phyloP scores from a whole-genome alignment of 495 filamentous ascomycete genomes.

The Jackrogersella multiformis region DNA sequence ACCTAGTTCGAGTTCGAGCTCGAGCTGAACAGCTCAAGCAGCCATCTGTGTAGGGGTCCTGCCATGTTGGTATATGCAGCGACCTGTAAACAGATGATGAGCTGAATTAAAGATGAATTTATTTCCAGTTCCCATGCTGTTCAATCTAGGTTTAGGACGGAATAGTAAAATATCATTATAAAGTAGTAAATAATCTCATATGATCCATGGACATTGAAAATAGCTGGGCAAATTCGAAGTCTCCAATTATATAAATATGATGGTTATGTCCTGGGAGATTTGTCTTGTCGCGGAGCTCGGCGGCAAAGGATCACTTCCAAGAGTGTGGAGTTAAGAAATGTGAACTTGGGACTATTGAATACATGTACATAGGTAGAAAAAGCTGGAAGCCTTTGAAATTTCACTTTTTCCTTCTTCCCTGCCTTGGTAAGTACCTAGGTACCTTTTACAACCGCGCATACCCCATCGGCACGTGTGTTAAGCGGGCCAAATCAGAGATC shows the following conservation, averaged over 20 bases:
- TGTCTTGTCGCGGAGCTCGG: background rate
- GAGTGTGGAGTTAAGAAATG: background rate
- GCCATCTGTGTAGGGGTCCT: background rate
- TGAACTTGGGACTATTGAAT: background rate
- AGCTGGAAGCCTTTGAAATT: too few relatives aligned
- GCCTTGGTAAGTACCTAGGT: background rate
- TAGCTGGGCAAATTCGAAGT: too few relatives aligned
- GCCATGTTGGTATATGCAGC: background rate
- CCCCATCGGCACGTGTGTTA: conserved; percentile 18
- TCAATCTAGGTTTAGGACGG: too few relatives aligned
- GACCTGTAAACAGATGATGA: background rate
- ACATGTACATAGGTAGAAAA: too few relatives aligned
- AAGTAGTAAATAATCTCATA: background rate
- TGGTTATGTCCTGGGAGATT: background rate
- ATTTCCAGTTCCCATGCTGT: background rate
- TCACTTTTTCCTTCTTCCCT: too few relatives aligned
- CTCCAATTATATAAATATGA: background rate
- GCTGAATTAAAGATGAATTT: background rate
- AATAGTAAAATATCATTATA: background rate
- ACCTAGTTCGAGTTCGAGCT: background rate
- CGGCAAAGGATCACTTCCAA: background rate
- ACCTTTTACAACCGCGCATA: background rate
- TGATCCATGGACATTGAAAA: too few relatives aligned
- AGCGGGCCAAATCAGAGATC: conserved; percentile 3
- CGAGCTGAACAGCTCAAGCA: background rate